Evolutionary conservation across 176 grass and related monocot genomes (phyloP), one percentile per base, ranked within the genome.

Genomic region (Phyllostachys edulis): DNA sequence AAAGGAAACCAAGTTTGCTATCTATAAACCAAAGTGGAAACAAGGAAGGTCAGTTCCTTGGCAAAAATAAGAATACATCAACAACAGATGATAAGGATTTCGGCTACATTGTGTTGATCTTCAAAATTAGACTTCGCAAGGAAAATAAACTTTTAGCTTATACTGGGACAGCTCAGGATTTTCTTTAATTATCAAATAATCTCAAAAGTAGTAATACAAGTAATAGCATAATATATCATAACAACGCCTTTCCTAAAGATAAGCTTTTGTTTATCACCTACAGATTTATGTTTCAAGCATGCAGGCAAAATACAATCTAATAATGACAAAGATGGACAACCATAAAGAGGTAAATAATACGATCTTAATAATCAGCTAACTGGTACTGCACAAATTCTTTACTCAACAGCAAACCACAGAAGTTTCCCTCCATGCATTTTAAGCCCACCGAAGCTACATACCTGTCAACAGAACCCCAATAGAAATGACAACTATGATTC

Each of bases 401-500:
- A 38, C 38, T 57, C 24, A 84, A 44, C 52, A 82, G 10, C 21
- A 61, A 34, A 73, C 6, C 76, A 69, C 49, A 77, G 27, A 46
- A 75, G 59, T 6, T 73, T 45, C 44, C 42, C 5, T 27, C 26
- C 34, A 63, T 74, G 39, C 32, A 63, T 34, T 72, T 3, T 21
- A 82, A 75, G 54, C 18, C 26, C 16, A 68, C 10, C 17, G 37
- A 85, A 47, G 29, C 45, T 27, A 78, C 49, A 37, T 89, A 96
- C 96, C 96, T 92, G 96, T 99, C 84, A 96, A 84, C 34, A 99
- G 77, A 84, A 99, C 93, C 80, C 96, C 96, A 61, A 81, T 79
- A 75, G 96, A 99, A 87, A 99, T 99, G 52, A 99, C 86, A 55
- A 92, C 9, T 89, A 99, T 94, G 71, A 99, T 99, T 32, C 91